Percentiles rank a stretch among this genome's conserved stretches.
These are phyloP conservation scores for Beauveria australis DNA, from an alignment of 2,329 filamentous ascomycete genomes.

Conservation along the genomic window DNA sequence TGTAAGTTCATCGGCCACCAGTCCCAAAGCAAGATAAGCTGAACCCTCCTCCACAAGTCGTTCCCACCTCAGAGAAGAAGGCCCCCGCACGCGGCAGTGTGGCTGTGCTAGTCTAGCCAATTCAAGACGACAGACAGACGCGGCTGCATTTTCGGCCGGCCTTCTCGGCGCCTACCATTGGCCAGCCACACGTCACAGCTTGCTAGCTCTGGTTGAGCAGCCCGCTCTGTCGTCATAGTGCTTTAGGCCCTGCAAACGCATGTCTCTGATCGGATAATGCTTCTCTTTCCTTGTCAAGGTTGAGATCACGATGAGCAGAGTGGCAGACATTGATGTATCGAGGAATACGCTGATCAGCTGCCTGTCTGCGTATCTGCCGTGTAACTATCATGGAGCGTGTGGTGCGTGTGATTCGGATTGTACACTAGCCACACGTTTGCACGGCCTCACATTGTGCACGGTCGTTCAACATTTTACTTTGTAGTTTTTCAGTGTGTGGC, in stretches of 20 bases:
- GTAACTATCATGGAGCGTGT: not conserved
- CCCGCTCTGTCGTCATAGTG: conserved; percentile 11
- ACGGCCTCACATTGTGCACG: not conserved
- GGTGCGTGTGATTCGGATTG: not conserved
- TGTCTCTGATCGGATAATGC: conserved; percentile 9
- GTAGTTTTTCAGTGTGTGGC: not conserved
- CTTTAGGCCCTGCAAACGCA: conserved; percentile 5
- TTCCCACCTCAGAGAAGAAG: not conserved
- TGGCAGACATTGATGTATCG: not conserved
- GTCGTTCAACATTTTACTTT: no score
- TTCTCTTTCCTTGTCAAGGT: not conserved
- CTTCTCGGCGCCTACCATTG: not conserved
- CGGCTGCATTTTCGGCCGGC: not conserved
- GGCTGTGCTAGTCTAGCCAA: not conserved
- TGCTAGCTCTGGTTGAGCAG: not conserved
- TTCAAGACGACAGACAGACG: not conserved
- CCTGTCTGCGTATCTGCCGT: not conserved
- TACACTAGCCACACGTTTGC: not conserved
- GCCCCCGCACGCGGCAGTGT: conserved; percentile 1
- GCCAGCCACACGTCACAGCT: not conserved
- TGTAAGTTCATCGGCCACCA: not conserved
- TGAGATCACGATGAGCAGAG: not conserved
- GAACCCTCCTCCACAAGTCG: not conserved
- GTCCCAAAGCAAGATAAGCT: not conserved
- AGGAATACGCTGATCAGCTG: not conserved